A percentile compares a stretch with the other conserved stretches of the same genome.
Conservation (phyloP, 2,329 filamentous ascomycete genomes). For the Penicillium freii region DNA sequence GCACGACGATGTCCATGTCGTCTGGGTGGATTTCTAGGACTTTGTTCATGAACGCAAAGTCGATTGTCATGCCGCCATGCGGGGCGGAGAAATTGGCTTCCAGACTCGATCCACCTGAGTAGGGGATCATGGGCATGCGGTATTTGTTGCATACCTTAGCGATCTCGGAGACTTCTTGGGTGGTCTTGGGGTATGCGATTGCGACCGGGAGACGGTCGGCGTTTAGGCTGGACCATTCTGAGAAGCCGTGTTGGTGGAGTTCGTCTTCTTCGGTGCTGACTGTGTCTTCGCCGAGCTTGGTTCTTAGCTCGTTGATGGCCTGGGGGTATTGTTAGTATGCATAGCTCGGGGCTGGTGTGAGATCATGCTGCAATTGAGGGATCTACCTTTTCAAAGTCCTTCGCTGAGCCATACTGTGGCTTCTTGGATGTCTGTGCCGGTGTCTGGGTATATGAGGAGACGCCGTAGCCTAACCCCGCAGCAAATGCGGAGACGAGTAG, state of each 20-base stretch:
- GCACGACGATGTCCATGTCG: conserved; percentile 90
- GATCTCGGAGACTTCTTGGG: conserved; percentile 63
- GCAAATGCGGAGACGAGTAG: conserved; percentile 51
- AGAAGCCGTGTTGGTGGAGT: conserved; percentile 63
- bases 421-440: conserved; percentile 18
- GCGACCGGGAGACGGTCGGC: conserved; percentile 62
- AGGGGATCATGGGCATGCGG: conserved; percentile 79
- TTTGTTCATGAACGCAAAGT: conserved; percentile 84
- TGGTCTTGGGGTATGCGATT: conserved; percentile 63
- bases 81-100: conserved; percentile 90
- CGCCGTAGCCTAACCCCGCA: conserved; percentile 52
- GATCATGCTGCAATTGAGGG: neutral
- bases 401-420: conserved; percentile 39
- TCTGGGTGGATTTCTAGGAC: conserved; percentile 76
- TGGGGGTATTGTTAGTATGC: conserved; percentile 25
- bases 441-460: conserved; percentile 44
- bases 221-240: conserved; percentile 70
- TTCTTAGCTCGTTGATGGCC: conserved; percentile 57
- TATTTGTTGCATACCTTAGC: conserved; percentile 74
- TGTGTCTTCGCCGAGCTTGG: conserved; percentile 55
- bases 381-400: conserved; percentile 42
- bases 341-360: neutral
- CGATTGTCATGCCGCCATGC: conserved; percentile 81
- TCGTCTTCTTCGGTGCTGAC: conserved; percentile 65
- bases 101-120: conserved; percentile 79